Evolutionary conservation across 1,284 basidiomycete genomes (phyloP).

Genomic region (Cryptococcus sp.): DNA sequence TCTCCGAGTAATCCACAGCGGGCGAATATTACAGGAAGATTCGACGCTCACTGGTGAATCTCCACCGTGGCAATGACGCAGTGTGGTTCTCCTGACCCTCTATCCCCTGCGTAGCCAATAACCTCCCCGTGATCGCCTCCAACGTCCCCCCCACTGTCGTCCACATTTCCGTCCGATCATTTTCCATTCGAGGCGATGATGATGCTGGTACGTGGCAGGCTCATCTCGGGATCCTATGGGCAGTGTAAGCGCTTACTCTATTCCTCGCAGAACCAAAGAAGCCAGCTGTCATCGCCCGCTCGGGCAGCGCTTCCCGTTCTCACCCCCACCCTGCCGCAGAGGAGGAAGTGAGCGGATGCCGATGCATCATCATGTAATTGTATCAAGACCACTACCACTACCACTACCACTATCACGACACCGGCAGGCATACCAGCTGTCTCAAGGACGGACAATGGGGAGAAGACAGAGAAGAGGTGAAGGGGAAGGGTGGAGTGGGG

Average conservation of each 20-base stretch:
- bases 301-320: neutral
- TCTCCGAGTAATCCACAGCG: slow-evolving; percentile 72
- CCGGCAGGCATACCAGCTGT: no score
- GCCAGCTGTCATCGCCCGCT: neutral
- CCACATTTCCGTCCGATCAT: slow-evolving; percentile 72
- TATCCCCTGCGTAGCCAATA: slow-evolving; percentile 27
- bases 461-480: neutral
- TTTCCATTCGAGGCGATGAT: slow-evolving; percentile 44
- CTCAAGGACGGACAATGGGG: no score
- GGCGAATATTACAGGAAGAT: slow-evolving; percentile 79
- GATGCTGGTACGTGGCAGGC: slow-evolving; percentile 16
- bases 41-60: slow-evolving; percentile 67
- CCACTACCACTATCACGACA: no score
- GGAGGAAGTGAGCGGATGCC: slow-evolving; percentile 41
- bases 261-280: slow-evolving; percentile 15
- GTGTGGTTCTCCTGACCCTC: slow-evolving; percentile 3
- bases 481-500: neutral
- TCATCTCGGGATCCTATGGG: neutral
- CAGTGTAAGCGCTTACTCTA: neutral
- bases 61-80: neutral
- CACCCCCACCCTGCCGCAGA: slow-evolving; percentile 10
- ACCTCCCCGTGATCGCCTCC: slow-evolving; percentile 32
- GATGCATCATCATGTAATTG: slow-evolving; percentile 42
- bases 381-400: neutral
- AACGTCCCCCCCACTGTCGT: slow-evolving; percentile 63